A percentile compares a stretch with the other conserved stretches of the same genome.
Evolutionary conservation across 1,284 basidiomycete species (phyloP).

Genomic region (Cryptococcus amylolentus): DNA sequence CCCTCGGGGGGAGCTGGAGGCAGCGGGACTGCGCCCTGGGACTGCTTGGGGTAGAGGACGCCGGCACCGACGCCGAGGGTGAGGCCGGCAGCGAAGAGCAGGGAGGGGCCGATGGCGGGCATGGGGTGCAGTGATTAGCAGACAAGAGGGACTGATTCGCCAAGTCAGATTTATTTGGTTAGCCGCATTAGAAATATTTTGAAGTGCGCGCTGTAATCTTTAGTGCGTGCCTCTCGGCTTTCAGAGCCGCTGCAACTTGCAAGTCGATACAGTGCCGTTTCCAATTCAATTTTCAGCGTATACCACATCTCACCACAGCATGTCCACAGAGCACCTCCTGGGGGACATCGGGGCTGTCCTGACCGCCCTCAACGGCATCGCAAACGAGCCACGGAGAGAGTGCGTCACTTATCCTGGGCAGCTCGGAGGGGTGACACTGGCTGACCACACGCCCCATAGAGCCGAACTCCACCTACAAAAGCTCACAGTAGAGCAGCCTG

Average conservation of each 20-base stretch:
- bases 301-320: slow-evolving; percentile 3
- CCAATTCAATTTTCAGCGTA: background rate
- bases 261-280: too few species aligned
- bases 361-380: slow-evolving; percentile 34
- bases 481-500: slow-evolving; percentile 28
- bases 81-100: slow-evolving; percentile 48
- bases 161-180: slow-evolving; percentile 5
- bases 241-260: background rate
- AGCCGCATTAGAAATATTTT: background rate
- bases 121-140: slow-evolving; percentile 16
- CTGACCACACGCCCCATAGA: slow-evolving; percentile 12
- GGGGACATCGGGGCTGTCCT: slow-evolving; percentile 37
- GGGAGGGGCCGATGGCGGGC: slow-evolving; percentile 45
- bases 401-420: slow-evolving; percentile 2
- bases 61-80: slow-evolving; percentile 45
- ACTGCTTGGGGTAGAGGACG: slow-evolving; percentile 28
- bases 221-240: background rate
- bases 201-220: background rate
- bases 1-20: slow-evolving; percentile 31
- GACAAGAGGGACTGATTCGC: background rate
- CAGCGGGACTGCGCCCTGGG: slow-evolving; percentile 10
- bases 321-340: slow-evolving; percentile 46
- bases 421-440: background rate
- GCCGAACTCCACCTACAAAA: slow-evolving; percentile 35
- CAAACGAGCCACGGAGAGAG: slow-evolving; percentile 30